phyloP scores from a whole-genome alignment of 2,329 filamentous ascomycete species.

The Ophiostoma sp. region DNA sequence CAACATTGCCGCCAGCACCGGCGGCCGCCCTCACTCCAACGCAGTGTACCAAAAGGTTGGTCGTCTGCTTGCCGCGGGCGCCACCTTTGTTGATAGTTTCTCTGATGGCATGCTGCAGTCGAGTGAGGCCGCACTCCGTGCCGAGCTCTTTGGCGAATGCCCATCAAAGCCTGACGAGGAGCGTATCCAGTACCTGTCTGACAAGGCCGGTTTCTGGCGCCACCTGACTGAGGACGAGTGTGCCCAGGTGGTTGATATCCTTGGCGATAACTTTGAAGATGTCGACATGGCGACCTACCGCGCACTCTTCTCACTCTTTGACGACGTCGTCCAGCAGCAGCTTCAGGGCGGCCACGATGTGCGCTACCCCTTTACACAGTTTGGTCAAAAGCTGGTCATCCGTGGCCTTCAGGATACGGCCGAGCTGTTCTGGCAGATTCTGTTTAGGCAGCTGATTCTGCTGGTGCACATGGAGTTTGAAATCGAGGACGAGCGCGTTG shows the following conservation, averaged over 20 bases:
- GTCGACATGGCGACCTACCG: constrained; percentile 52
- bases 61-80: constrained; percentile 62
- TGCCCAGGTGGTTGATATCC: constrained; percentile 58
- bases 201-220: constrained; percentile 69
- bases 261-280: constrained; percentile 61
- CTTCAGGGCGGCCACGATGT: constrained; percentile 37
- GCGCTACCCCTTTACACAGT: constrained; percentile 58
- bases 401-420: constrained; percentile 75
- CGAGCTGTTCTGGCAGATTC: constrained; percentile 63
- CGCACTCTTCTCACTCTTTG: constrained; percentile 46
- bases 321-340: constrained; percentile 33
- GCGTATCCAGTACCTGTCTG: constrained; percentile 71
- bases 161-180: constrained; percentile 64
- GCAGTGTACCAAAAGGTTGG: constrained; percentile 48
- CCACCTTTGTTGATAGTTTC: constrained; percentile 64
- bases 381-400: constrained; percentile 69
- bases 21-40: neutral
- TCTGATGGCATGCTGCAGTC: constrained; percentile 63
- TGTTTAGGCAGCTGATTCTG: constrained; percentile 77
- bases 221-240: constrained; percentile 80
- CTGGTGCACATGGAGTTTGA: constrained; percentile 83
- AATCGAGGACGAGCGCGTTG: constrained; percentile 66
- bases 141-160: constrained; percentile 69
- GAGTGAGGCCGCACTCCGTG: constrained; percentile 60
- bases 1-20: neutral